These are phyloP conservation scores for Trichoderma sp. DNA, from an alignment of 2,329 filamentous ascomycete genomes.

Conservation along the genomic window DNA sequence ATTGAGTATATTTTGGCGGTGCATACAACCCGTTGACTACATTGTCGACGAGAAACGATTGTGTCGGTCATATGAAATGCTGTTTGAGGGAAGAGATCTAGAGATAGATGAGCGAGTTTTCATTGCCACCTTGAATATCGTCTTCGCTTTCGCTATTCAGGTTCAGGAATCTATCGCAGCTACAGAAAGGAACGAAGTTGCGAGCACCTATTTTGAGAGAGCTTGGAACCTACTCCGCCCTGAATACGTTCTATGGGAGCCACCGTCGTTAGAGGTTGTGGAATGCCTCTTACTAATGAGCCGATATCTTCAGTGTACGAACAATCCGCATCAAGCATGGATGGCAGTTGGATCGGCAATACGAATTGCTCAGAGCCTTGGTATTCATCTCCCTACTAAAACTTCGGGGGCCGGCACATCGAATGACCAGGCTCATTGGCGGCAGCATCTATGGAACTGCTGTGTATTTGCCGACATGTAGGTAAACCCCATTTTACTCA, in stretches of 20 bases:
- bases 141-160: background rate
- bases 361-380: background rate
- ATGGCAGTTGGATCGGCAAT: background rate
- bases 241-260: background rate
- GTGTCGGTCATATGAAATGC: background rate
- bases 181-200: background rate
- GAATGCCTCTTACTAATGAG: background rate
- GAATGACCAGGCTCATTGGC: background rate
- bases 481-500: fast-evolving
- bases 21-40: background rate
- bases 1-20: background rate
- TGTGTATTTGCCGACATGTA: background rate
- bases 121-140: background rate
- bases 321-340: background rate
- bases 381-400: background rate
- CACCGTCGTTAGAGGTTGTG: background rate
- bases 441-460: background rate
- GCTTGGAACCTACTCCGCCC: background rate
- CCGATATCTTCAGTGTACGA: background rate
- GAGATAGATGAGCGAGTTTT: background rate
- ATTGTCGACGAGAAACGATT: background rate
- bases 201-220: background rate
- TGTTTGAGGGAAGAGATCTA: background rate
- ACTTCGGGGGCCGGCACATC: background rate
- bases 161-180: background rate